phyloP scores from a whole-genome alignment of 2,329 filamentous ascomycete species.

The Pseudogymnoascus destructans region DNA sequence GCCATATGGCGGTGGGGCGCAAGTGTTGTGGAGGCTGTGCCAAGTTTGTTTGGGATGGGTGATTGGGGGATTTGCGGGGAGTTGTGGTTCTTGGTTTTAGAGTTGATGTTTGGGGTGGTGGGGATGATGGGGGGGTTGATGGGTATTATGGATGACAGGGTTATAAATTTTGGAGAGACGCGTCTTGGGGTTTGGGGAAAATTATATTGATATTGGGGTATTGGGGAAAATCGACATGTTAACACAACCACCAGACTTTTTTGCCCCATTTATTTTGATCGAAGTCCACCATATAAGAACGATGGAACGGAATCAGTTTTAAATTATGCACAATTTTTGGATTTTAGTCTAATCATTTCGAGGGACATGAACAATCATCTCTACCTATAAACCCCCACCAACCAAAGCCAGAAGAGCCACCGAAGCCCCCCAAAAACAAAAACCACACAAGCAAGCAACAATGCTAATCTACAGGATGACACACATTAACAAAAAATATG shows the following conservation, averaged over 20 bases:
- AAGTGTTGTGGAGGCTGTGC: not conserved
- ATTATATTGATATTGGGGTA: not conserved
- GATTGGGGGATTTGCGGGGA: not conserved
- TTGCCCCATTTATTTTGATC: not conserved
- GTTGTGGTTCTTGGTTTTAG: not conserved
- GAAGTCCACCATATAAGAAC: too few species aligned
- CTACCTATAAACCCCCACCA: slow-evolving; percentile 2
- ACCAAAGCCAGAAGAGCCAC: slow-evolving; percentile 1
- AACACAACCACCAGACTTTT: not conserved
- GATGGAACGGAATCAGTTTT: not conserved
- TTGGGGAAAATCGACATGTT: not conserved
- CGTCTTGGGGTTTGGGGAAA: not conserved
- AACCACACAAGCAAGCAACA: not conserved
- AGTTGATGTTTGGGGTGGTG: not conserved
- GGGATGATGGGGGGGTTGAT: not conserved
- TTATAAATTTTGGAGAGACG: not conserved
- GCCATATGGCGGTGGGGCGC: slow-evolving; percentile 10
- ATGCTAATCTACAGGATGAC: slow-evolving; percentile 9
- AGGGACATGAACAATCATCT: slow-evolving; percentile 3
- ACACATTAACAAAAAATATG: slow-evolving; percentile 1
- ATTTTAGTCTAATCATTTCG: slow-evolving; percentile 9
- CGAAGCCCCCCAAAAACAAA: slow-evolving; percentile 7
- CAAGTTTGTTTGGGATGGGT: not conserved
- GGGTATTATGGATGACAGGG: not conserved
- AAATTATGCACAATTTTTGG: slow-evolving; percentile 8